These are phyloP conservation scores for Graphilbum fragrans DNA, from an alignment of 2,329 filamentous ascomycete species.

Conservation along the genomic window DNA sequence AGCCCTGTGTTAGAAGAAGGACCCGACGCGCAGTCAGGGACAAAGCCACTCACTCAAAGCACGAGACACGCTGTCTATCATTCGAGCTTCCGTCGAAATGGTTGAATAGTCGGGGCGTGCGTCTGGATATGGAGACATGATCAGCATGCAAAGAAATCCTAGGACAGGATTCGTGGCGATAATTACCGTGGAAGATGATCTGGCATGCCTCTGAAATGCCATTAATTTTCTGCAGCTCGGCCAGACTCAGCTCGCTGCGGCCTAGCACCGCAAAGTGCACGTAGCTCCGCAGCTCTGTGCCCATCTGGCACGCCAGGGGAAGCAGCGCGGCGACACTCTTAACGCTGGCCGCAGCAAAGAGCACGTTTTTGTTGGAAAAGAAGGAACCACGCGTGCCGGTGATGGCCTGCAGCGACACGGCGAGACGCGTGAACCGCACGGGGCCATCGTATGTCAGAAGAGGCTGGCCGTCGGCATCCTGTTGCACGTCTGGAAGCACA, in stretches of 20 bases:
- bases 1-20: not conserved
- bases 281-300: conserved; percentile 49
- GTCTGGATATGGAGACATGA: conserved; percentile 39
- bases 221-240: conserved; percentile 63
- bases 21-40: not conserved
- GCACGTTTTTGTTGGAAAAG: conserved; percentile 51
- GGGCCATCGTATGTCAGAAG: conserved; percentile 50
- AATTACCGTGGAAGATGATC: conserved; percentile 44
- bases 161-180: not conserved
- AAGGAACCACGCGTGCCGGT: conserved; percentile 37
- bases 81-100: conserved; percentile 57
- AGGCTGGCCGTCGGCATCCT: not conserved
- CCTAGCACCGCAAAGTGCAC: conserved; percentile 79
- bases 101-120: conserved; percentile 63
- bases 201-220: conserved; percentile 62
- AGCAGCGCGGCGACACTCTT: conserved; percentile 61
- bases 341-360: conserved; percentile 68
- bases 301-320: conserved; percentile 83
- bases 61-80: conserved; percentile 50
- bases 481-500: not conserved
- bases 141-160: conserved; percentile 1
- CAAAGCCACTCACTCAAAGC: conserved; percentile 44
- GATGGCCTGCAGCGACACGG: conserved; percentile 48
- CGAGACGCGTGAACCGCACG: conserved; percentile 56
- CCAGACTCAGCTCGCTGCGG: conserved; percentile 54